These are phyloP conservation scores for Myxozyma melibiosi DNA, from an alignment of 805 yeast species.

Conservation along the genomic window DNA sequence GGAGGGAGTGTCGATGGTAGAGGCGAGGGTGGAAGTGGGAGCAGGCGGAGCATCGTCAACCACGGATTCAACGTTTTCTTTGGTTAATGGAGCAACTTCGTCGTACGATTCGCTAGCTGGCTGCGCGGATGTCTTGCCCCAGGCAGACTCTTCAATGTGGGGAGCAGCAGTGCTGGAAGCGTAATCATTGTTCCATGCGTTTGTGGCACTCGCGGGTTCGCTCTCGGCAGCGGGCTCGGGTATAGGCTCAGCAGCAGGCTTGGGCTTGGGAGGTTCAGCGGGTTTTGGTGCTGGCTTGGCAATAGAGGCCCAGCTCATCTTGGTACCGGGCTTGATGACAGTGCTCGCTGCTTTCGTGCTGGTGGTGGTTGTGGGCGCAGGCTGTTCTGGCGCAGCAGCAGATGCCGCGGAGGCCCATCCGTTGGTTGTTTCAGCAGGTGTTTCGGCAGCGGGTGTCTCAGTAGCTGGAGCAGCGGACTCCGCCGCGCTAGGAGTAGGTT, in stretches of 20 bases:
- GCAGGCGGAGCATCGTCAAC: conserved; percentile 34
- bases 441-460: background rate
- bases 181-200: background rate
- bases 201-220: conserved; percentile 8
- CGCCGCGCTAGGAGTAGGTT: background rate
- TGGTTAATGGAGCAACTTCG: conserved; percentile 29
- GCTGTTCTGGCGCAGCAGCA: conserved; percentile 36
- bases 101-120: conserved; percentile 1
- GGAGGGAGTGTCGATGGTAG: conserved; percentile 30
- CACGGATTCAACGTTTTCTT: conserved; percentile 32
- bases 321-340: conserved; percentile 31
- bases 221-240: conserved; percentile 23
- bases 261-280: conserved; percentile 18
- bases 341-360: conserved; percentile 21
- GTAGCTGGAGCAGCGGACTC: background rate
- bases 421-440: background rate
- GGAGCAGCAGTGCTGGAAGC: background rate
- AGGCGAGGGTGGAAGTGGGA: conserved; percentile 35
- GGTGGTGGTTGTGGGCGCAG: too few relatives aligned
- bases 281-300: conserved; percentile 31
- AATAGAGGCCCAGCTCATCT: conserved; percentile 36
- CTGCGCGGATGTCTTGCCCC: conserved; percentile 5
- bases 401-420: conserved; percentile 21
- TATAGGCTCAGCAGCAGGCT: conserved; percentile 17
- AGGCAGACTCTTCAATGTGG: conserved; percentile 10